phyloP scores from a whole-genome alignment of 2,329 filamentous ascomycete genomes.

The Boeremia lycopersici region DNA sequence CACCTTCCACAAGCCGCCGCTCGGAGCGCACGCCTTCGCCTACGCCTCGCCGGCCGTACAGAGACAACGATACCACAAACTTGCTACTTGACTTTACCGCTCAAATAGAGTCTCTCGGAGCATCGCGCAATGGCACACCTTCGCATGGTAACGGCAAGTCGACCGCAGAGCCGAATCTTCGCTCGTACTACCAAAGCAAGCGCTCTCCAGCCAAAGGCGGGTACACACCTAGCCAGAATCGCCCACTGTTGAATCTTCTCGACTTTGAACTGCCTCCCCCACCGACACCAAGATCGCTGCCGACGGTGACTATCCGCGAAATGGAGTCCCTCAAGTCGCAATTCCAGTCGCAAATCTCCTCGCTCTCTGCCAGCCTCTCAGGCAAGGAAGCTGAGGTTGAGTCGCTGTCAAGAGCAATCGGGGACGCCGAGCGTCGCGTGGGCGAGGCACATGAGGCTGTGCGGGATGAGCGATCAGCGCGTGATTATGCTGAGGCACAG shows the following conservation, averaged over 20 bases:
- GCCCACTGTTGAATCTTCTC: conserved; percentile 54
- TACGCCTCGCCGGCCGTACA: conserved; percentile 59
- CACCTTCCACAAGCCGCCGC: conserved; percentile 57
- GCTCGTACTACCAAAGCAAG: conserved; percentile 42
- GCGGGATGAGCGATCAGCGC: conserved; percentile 73
- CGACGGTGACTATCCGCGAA: conserved; percentile 88
- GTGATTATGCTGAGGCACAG: conserved; percentile 75
- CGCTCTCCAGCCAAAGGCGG: conserved; percentile 41
- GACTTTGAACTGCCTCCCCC: conserved; percentile 95
- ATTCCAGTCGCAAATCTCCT: conserved; percentile 91
- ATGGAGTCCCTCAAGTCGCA: conserved; percentile 89
- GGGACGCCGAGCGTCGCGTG: conserved; percentile 89
- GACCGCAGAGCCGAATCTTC: conserved; percentile 58
- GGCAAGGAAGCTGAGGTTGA: conserved; percentile 92
- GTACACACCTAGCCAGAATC: conserved; percentile 38
- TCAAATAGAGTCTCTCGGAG: conserved; percentile 65
- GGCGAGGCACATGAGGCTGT: conserved; percentile 84
- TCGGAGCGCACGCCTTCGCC: conserved; percentile 54
- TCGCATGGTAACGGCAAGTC: conserved; percentile 54
- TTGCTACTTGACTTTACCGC: conserved; percentile 88
- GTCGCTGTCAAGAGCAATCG: conserved; percentile 84
- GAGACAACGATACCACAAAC: conserved; percentile 70
- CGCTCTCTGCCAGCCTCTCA: conserved; percentile 87
- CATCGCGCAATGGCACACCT: conserved; percentile 48
- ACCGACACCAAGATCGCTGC: conserved; percentile 88